A percentile compares a stretch with the other conserved stretches of the same genome.
These are phyloP conservation scores for Didymosphaeria variabile DNA, from an alignment of 2,329 filamentous ascomycete genomes.

Conservation along the genomic window DNA sequence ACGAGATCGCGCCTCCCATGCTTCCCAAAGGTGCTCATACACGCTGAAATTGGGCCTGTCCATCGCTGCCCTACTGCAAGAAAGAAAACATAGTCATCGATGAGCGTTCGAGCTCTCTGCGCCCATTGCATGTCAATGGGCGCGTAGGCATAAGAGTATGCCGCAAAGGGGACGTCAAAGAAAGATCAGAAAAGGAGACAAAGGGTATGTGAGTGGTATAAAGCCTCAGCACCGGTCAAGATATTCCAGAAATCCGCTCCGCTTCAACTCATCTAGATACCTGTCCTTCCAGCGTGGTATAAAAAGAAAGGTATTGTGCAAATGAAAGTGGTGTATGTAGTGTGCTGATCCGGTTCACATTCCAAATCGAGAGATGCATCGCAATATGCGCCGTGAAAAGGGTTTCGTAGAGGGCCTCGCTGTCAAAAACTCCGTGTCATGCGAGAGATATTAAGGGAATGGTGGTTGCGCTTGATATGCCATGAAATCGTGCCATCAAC, in stretches of 20 bases:
- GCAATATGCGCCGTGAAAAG: constrained; percentile 50
- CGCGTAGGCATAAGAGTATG: constrained; percentile 18
- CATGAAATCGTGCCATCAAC: constrained; percentile 48
- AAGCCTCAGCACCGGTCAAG: constrained; percentile 36
- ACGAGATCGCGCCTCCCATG: constrained; percentile 8
- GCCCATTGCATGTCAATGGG: constrained; percentile 3
- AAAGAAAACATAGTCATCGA: constrained; percentile 12
- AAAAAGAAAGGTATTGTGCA: constrained; percentile 24
- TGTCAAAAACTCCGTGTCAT: constrained; percentile 51
- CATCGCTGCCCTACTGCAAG: constrained; percentile 3
- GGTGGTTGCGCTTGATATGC: constrained; percentile 35
- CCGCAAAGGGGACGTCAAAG: constrained; percentile 18
- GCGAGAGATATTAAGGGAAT: constrained; percentile 34
- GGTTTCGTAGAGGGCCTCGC: constrained; percentile 45
- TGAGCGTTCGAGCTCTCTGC: constrained; percentile 5
- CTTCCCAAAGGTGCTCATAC: not conserved
- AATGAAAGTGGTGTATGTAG: constrained; percentile 39
- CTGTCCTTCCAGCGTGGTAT: constrained; percentile 31
- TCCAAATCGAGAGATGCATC: constrained; percentile 38
- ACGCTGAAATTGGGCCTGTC: not conserved
- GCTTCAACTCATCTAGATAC: constrained; percentile 34
- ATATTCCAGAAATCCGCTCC: constrained; percentile 35
- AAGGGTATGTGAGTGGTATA: constrained; percentile 24
- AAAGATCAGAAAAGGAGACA: constrained; percentile 28
- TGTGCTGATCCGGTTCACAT: constrained; percentile 44